phyloP scores from a whole-genome alignment of 2,329 filamentous ascomycete species.

The Fusarium hainanense region DNA sequence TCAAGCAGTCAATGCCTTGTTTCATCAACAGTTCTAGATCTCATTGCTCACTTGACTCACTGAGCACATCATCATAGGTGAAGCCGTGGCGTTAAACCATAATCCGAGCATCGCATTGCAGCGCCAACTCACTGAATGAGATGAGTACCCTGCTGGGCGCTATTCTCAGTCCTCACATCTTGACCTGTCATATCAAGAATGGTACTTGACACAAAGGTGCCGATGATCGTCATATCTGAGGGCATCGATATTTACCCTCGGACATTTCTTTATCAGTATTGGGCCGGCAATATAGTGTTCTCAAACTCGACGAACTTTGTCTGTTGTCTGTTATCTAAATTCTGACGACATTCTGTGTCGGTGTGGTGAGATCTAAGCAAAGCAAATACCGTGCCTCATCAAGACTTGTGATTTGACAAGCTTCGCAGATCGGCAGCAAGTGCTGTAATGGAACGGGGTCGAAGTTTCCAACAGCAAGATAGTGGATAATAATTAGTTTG shows the following conservation, averaged over 20 bases:
- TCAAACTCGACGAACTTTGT: background rate
- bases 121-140: conserved; percentile 9
- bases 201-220: background rate
- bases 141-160: conserved; percentile 3
- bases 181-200: background rate
- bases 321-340: conserved; percentile 2
- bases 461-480: background rate
- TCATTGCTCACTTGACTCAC: conserved; percentile 32
- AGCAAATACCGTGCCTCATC: conserved; percentile 23
- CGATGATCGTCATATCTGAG: no score
- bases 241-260: background rate
- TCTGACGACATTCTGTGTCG: conserved; percentile 42
- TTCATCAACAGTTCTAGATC: conserved; percentile 10
- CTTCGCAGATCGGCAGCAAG: background rate
- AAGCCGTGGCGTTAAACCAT: conserved; percentile 29
- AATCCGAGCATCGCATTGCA: conserved; percentile 23
- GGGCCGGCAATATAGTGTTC: conserved; percentile 3
- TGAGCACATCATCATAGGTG: conserved; percentile 41
- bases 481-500: background rate
- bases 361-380: conserved; percentile 41
- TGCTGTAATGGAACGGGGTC: background rate
- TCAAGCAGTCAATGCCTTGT: conserved; percentile 4
- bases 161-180: background rate
- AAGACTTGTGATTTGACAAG: conserved; percentile 12
- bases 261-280: background rate